Conservation (phyloP, 306 rosid genomes). For the Cicer chorassanicum region DNA sequence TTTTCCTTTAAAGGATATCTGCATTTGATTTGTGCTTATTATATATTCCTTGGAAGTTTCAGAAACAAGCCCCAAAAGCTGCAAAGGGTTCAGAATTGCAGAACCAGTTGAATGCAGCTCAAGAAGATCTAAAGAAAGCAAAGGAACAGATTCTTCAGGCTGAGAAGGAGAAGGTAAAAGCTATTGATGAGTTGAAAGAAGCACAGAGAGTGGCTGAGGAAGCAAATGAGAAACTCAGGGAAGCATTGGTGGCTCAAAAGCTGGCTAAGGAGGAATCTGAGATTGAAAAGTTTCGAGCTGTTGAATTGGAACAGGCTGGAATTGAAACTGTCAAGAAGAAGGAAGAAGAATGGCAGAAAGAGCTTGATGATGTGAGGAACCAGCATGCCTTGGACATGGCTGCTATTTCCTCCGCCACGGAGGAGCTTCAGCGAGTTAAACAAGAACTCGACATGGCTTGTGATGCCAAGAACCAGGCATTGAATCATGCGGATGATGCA, state of each 20-base stretch:
- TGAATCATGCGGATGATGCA: slow-evolving; percentile 85
- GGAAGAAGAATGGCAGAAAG: slow-evolving; percentile 87
- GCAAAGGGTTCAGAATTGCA: slow-evolving; percentile 77
- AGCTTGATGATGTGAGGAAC: slow-evolving; percentile 73
- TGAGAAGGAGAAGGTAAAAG: slow-evolving; percentile 82
- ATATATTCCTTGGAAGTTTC: slow-evolving; percentile 32
- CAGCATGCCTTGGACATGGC: slow-evolving; percentile 86
- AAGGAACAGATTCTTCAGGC: slow-evolving; percentile 73
- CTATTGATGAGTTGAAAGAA: slow-evolving; percentile 73
- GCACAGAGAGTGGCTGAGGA: slow-evolving; percentile 77
- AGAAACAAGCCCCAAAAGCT: slow-evolving; percentile 69
- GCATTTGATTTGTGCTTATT: slow-evolving; percentile 7
- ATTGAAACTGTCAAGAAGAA: slow-evolving; percentile 82
- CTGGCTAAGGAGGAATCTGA: slow-evolving; percentile 87
- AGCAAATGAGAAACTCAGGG: slow-evolving; percentile 81
- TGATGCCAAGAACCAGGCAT: slow-evolving; percentile 92
- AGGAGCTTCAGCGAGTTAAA: slow-evolving; percentile 86
- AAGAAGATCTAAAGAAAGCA: slow-evolving; percentile 89
- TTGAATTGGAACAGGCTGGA: slow-evolving; percentile 93
- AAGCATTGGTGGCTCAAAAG: slow-evolving; percentile 83
- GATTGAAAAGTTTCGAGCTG: slow-evolving; percentile 91
- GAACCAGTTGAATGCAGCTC: slow-evolving; percentile 67
- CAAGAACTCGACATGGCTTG: slow-evolving; percentile 75
- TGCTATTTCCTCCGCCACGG: slow-evolving; percentile 73
- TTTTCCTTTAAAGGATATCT: slow-evolving; percentile 10